Evolutionary conservation across 2,329 filamentous ascomycete species (phyloP), one percentile per base, ranked within the genome.

Genomic region (Cordyceps tenuipes): DNA sequence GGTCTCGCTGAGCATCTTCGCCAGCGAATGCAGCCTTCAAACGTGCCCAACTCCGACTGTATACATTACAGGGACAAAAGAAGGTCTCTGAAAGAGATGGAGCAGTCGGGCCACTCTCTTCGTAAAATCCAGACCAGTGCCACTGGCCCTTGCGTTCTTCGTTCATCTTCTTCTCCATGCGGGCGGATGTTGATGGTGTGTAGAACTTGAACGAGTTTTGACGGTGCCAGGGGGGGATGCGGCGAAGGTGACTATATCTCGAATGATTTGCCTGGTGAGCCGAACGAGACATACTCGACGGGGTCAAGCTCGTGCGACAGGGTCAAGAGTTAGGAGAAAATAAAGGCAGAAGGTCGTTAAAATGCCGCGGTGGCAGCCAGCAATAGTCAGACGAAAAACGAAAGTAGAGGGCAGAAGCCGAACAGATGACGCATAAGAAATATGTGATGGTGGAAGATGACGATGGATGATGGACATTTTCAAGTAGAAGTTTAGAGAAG

Each of bases 51-150:
- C 65, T 62, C n/a, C 70, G 67, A 23, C 67, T 62, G 57, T 71
- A 73, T n/a, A 60, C 56, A 19, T 59, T 62, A 31, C 71, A 72
- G 1, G 68, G 67, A 53, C 64, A 69, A 29, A 62, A 63, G 2
- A 34, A 36, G 10, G 63, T 62, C 17, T 66, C 61, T 2, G 57
- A 17, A 48, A 62, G 62, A 0, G 66, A 49, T 4, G 53, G 57
- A 15, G 26, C 17, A 5, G 23, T 17, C 5, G 19, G 2, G 7
- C 10, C 23, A 12, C 39, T 36, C n/a, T 49, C 31, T 3, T 29
- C 26, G n/a, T 17, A 17, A n/a, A 17, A 10, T 13, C 34, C 44
- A 6, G 57, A 19, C 49, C 41, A 54, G 13, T 59, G 59, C 63
- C 62, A 64, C 12, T 59, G 39, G 3, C 51, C 31, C 26, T 41